Conservation (phyloP, 2,329 filamentous ascomycete genomes). For the Ceratocystis alfenasii region DNA sequence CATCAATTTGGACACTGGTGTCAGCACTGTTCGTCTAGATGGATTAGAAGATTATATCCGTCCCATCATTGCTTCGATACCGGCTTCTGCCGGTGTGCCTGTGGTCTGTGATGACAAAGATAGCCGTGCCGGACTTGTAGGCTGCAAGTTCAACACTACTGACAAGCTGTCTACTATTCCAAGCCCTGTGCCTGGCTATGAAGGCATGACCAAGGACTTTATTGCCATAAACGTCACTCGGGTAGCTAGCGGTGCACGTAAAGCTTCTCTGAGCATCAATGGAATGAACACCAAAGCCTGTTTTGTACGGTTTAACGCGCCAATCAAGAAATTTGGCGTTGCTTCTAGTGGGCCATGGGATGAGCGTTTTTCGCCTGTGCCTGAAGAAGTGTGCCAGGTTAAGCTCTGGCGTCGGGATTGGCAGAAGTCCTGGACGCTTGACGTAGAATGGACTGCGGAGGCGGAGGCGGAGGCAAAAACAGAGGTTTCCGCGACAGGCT, state of each 20-base stretch:
- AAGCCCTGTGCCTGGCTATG: slow-evolving; percentile 16
- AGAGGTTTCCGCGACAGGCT: background rate
- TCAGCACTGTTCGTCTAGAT: slow-evolving; percentile 55
- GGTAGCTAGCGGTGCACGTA: slow-evolving; percentile 28
- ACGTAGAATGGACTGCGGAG: slow-evolving; percentile 50
- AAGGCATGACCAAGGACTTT: slow-evolving; percentile 36
- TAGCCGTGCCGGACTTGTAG: slow-evolving; percentile 41
- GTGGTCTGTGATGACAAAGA: slow-evolving; percentile 40
- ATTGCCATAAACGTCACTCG: slow-evolving; percentile 51
- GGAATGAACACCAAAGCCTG: slow-evolving; percentile 71
- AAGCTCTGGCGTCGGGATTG: slow-evolving; percentile 75
- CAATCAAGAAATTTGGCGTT: slow-evolving; percentile 54
- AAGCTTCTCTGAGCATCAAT: slow-evolving; percentile 52
- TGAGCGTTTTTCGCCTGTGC: slow-evolving; percentile 51
- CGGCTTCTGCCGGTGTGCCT: slow-evolving; percentile 53
- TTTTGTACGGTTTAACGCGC: slow-evolving; percentile 57
- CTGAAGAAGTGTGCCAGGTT: slow-evolving; percentile 53
- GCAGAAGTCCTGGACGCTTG: slow-evolving; percentile 63
- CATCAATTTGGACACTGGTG: slow-evolving; percentile 62
- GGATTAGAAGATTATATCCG: slow-evolving; percentile 58
- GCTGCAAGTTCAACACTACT: slow-evolving; percentile 55
- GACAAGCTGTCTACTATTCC: slow-evolving; percentile 30
- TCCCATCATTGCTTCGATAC: slow-evolving; percentile 54
- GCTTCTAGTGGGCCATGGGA: slow-evolving; percentile 47
- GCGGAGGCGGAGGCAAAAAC: slow-evolving; percentile 18